Base-by-base conservation (phyloP, 1,284 basidiomycete genomes). In the Ustilago crameri region DNA sequence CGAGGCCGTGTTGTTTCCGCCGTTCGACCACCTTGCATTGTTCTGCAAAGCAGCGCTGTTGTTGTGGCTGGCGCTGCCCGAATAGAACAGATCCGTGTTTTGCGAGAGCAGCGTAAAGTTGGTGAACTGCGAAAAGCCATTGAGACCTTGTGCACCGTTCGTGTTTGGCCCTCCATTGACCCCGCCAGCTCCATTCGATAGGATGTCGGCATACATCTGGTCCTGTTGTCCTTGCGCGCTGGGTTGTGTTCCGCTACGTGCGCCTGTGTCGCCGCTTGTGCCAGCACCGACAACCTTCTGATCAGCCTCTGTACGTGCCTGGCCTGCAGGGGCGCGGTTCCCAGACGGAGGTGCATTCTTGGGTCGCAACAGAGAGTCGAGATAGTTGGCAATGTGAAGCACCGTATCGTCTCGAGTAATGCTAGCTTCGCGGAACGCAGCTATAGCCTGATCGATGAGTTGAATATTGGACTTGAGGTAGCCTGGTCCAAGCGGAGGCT, bases 381-480 rank as follows among this genome's bases (percentile, higher is more conserved):
- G 48, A 49, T 73, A 73, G 26, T 26, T 57, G 24, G 70, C 70
- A n/a, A 72, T 66, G 34, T 60, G 59, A 32, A 64, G 23, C 26
- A 63, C 64, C 27, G 70, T 73, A 27, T 73, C 70, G n/a, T 67
- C 65, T 17, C 59, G 46, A 3, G 55, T 68, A 15, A 73, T 61
- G 38, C 64, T 67, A 3, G 70, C 70, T 5, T 52, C 45, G 12
- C 64, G 49, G 51, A 68, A 73, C 5, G 70, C 70, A 5, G 60
- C 60, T 27, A 59, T 67, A 14, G 60, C 46, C 47, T 58, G 70
- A 40, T 73, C 70, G 30, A 73, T 63, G 14, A 73, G 49, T 46
- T 68, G 51, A 30, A 73, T 67, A 38, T 63, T 73, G 22, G 64
- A 63, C 9, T 60, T 41, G 49, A 73, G 34, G 45, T 73, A 73